Evolutionary conservation across 345 rosid genomes (phyloP), one percentile per base, ranked within the genome.

Genomic region (Crucihimalaya himalaica): DNA sequence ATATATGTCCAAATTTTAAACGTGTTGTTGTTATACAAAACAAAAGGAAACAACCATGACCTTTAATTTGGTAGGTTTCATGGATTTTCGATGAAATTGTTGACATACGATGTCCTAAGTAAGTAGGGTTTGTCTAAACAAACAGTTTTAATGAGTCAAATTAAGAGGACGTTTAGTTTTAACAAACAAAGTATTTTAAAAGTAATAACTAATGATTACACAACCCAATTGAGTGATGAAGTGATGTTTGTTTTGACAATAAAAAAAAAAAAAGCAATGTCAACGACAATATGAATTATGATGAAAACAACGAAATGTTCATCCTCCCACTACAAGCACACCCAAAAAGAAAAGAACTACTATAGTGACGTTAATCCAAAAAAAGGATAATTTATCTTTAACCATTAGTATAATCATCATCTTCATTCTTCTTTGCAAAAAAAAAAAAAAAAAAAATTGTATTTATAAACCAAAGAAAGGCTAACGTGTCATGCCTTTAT

Each of bases 261-360:
- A 51, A 70, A 23, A 37, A 34, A 20, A n/a, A n/a, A n/a, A 12
- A 62, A 57, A 56, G 54, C 31, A 66, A 71, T 12, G 80, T 77
- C 80, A 77, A 77, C 80, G 80, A 65, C 77, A 77, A 58, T 39
- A 32, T 6, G 72, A 47, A 69, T 63, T 23, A 69, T 69, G 37
- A 69, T 69, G 37, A 69, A 46, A 43, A 43, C 51, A 32, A 43
- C 19, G 75, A 76, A 76, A 45, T 57, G 25, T 40, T 70, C 75
- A 70, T 46, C 75, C 70, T n/a, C 71, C 80, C 76, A 77, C 76
- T 77, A 70, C n/a, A 74, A 55, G 28, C 67, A 58, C 67, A 74
- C 68, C 73, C 53, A 59, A 37, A 10, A 60, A 45, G 15, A 43
- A 31, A 1, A 35, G 14, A 20, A 48, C 11, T 28, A 21, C 34